A percentile compares a stretch with the other conserved stretches of the same genome.
phyloP scores from a whole-genome alignment of 2,329 filamentous ascomycete species.

The Aspergillus texensis region DNA sequence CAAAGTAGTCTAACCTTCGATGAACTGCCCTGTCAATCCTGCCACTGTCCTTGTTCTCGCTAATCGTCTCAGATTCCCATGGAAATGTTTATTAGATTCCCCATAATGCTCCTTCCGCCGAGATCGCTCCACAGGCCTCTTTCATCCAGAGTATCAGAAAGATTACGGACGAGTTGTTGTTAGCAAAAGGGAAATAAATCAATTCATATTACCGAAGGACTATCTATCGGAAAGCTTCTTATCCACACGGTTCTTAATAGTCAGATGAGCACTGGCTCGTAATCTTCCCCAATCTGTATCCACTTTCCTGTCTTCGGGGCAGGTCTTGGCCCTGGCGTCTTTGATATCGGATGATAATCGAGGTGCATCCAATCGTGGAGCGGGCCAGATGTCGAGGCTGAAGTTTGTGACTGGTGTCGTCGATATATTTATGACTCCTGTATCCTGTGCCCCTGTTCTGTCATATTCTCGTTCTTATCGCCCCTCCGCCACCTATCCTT shows the following conservation, averaged over 20 bases:
- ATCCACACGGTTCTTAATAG: neutral
- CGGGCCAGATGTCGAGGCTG: neutral
- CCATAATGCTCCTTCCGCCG: too few species aligned
- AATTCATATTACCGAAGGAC: neutral
- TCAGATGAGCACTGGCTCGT: constrained; percentile 2
- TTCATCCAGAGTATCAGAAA: neutral
- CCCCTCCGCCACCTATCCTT: constrained; percentile 2
- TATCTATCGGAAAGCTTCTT: constrained; percentile 1
- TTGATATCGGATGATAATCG: constrained; percentile 7
- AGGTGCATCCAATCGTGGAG: neutral
- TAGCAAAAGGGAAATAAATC: neutral
- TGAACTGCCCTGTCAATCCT: too few species aligned
- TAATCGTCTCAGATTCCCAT: too few species aligned
- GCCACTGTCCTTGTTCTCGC: too few species aligned
- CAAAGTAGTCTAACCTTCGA: too few species aligned
- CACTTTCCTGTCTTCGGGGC: neutral
- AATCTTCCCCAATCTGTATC: neutral
- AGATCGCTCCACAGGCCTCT: neutral
- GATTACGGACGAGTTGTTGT: neutral
- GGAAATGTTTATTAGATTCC: too few species aligned
- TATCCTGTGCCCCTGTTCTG: neutral
- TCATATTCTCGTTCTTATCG: neutral
- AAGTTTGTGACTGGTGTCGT: constrained; percentile 8
- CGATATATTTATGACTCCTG: constrained; percentile 10
- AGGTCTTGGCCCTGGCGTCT: constrained; percentile 1